Evolutionary conservation across 2,329 filamentous ascomycete genomes (phyloP).

Genomic region (Trichophyton schoenleinii): DNA sequence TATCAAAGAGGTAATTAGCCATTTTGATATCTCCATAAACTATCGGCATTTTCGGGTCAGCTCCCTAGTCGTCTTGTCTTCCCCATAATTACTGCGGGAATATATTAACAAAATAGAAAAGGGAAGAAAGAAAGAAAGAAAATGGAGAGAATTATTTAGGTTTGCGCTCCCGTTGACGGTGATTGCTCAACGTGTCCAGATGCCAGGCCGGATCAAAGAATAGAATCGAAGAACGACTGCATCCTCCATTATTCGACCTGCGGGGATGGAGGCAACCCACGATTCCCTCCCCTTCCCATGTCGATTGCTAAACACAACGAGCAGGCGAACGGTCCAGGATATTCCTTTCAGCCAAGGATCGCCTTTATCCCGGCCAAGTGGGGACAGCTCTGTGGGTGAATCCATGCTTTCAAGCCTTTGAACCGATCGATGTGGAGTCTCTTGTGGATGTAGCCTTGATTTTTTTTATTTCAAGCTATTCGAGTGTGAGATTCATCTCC

Average conservation of each 20-base stretch:
- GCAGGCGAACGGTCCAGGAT: background rate
- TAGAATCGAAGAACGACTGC: background rate
- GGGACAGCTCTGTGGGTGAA: constrained; percentile 6
- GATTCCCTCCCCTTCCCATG: background rate
- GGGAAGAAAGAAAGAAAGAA: background rate
- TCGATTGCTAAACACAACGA: background rate
- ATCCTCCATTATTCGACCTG: background rate
- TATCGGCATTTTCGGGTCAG: background rate
- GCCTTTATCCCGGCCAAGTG: constrained; percentile 7
- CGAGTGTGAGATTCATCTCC: background rate
- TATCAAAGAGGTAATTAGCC: background rate
- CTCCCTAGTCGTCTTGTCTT: background rate
- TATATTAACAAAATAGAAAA: too few relatives aligned
- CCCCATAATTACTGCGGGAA: background rate
- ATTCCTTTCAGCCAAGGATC: constrained; percentile 5
- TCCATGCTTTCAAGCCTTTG: constrained; percentile 8
- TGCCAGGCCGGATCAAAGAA: background rate
- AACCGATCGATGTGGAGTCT: constrained; percentile 1
- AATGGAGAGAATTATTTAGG: background rate
- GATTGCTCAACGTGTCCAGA: background rate
- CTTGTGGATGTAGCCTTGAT: background rate
- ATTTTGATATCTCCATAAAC: background rate
- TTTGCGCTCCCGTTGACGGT: background rate
- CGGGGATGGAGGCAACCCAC: background rate
- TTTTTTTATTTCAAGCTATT: background rate